Base-by-base conservation (phyloP, 495 filamentous ascomycete species). In the Talaromyces thailandensis region DNA sequence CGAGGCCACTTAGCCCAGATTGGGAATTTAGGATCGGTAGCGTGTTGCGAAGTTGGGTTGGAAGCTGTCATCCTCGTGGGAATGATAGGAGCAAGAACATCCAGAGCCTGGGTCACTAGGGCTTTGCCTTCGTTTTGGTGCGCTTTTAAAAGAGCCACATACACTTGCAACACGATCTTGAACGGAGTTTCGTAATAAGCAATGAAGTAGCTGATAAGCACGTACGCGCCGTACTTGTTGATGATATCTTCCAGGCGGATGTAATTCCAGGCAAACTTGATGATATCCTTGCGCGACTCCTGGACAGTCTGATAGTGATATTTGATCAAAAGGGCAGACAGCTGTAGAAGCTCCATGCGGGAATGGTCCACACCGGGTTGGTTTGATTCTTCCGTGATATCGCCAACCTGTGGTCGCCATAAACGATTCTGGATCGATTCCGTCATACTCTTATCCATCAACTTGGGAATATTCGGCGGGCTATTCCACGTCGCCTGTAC, bases 231-330 rank as follows among this genome's bases (percentile, higher is more conserved):
- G 71, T 98, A 92, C 70, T 99, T 99, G 78, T 98, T 98, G 79
- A 99, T 96, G 64, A 96, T 90, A 71, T 99, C 95, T 70, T 99
- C 95, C 24, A 99, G 85, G 18, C 91, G 86, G 62, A 98, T 98
- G 69, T 94, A 98, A 28, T 92, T 97, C 95, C 95, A 99, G 4
- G 91, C 92, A 72, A 97, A 98, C 73, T 96, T 97, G 68, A 99
- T 98, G 63, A 99, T 91, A 64, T 99, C 95, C 72, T 98, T 99
- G 23, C 95, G 89, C 5, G 90, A 89, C 68, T 97, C 93, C 58
- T 91, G 85, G 8, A 98, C 80, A 24, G 92, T 86, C 26, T 82
- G 81, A 63, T 90, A 82, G 64, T 98, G 92, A 64, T 98, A 95
- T 67, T 97, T 97, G 71, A 99, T 87, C 31, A 99, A 79, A 76